Evolutionary conservation across 345 rosid species (phyloP), one percentile per base, ranked within the genome.

Genomic region (Moricandia arvensis): DNA sequence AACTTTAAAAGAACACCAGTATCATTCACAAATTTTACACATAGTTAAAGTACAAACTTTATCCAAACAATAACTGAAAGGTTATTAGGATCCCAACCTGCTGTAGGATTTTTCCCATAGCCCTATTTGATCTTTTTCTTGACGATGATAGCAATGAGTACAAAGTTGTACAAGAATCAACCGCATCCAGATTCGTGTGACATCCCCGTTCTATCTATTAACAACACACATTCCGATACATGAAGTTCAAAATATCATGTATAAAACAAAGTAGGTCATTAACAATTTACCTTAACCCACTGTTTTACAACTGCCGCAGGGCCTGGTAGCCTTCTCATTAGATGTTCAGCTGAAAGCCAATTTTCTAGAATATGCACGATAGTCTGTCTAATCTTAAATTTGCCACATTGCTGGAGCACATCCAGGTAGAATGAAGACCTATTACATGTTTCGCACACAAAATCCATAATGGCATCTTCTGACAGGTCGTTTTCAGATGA

Each of bases 211-310:
- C 83, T 53, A 88, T 84, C 98, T 94, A 85, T 72, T 63, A 75
- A 74, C 73, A 26, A 75, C 67, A 55, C 63, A 69, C 61, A 81
- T 69, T 85, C 49, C 82, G 82, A 49, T 17, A 59, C 33, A 53
- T 67, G 69, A 69, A 77, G 74, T 70, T 73, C 55, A 77, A 60
- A 41, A 47, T 47, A 47, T 21, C 2, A 21, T 21, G 15, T 15
- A 41, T 37, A 72, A 33, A 41, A 64, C 29, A 61, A 53, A 47
- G 30, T 31, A 66, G 13, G 41, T 55, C 31, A 65, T 79, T 13
- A 66, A 80, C 61, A 72, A 43, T 69, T 76, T 85, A 90, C 98
- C 98, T 91, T 94, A 77, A 86, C 95, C 98, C 98, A 94, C 58
- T 85, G 89, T 82, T 87, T 86, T 80, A 94, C 90, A 85, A 91